A percentile compares a stretch with the other conserved stretches of the same genome.
Evolutionary conservation across 2,329 filamentous ascomycete species (phyloP).

Genomic region (Plenodomus biglobosus): DNA sequence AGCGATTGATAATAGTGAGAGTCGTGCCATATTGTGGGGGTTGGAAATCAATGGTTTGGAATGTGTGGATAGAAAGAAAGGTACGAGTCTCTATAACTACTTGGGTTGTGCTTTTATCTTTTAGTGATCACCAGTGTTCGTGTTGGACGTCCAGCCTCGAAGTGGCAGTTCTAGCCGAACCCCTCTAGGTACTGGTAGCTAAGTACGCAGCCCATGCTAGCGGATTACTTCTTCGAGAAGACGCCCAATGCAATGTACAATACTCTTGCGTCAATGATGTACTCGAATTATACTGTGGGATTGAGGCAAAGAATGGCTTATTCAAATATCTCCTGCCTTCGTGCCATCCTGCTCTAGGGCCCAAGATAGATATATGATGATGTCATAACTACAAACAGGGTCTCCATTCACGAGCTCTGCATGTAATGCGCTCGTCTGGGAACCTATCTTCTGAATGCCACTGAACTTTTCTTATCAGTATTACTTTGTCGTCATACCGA

Average conservation of each 20-base stretch:
- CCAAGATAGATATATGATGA: constrained; percentile 19
- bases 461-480: constrained; percentile 16
- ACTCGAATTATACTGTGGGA: not conserved
- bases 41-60: not conserved
- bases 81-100: not conserved
- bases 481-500: constrained; percentile 2
- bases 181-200: too few species aligned
- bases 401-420: constrained; percentile 7
- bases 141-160: constrained; percentile 1
- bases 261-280: not conserved
- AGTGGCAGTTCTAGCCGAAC: constrained; percentile 17
- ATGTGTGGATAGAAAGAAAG: not conserved
- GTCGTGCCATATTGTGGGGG: constrained; percentile 2
- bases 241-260: not conserved
- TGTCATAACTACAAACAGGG: constrained; percentile 23
- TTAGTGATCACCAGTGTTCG: too few species aligned
- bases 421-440: constrained; percentile 3
- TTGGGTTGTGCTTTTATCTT: constrained; percentile 1
- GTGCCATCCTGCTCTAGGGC: constrained; percentile 11
- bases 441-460: constrained; percentile 11
- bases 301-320: too few species aligned
- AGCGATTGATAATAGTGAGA: not conserved
- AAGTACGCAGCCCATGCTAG: constrained; percentile 10
- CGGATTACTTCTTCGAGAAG: constrained; percentile 4
- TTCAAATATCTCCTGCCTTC: too few species aligned